These are phyloP conservation scores for Syzygium jambos DNA, from an alignment of 345 rosid species.

Conservation along the genomic window DNA sequence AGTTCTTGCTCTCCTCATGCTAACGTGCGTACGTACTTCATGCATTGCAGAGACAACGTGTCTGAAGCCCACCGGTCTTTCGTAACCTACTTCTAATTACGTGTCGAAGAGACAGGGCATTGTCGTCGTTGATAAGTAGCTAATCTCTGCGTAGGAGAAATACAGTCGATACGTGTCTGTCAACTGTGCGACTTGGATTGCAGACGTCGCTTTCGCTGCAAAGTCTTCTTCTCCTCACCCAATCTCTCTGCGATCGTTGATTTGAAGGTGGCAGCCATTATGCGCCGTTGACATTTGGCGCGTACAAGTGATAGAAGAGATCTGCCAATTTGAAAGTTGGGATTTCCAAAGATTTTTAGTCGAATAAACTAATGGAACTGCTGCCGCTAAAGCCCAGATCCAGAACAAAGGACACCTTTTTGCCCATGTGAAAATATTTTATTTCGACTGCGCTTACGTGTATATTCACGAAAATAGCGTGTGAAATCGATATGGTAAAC, in stretches of 20 bases:
- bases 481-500: not conserved
- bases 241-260: not conserved
- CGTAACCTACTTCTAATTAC: not conserved
- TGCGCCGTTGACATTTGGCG: not conserved
- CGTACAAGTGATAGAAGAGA: not conserved
- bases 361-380: not conserved
- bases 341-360: not conserved
- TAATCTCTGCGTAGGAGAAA: not conserved
- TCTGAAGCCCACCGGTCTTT: not conserved
- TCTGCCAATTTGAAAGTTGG: not conserved
- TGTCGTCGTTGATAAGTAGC: not conserved
- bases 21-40: not conserved
- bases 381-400: not conserved
- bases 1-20: not conserved
- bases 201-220: not conserved
- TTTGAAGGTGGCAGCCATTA: not conserved
- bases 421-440: not conserved
- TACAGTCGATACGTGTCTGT: not conserved
- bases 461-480: not conserved
- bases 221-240: not conserved
- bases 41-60: not conserved
- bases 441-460: not conserved
- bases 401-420: not conserved
- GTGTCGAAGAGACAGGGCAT: not conserved
- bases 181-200: not conserved